Base-by-base conservation (phyloP, 2,329 filamentous ascomycete species). In the Bipolaris victoriae region DNA sequence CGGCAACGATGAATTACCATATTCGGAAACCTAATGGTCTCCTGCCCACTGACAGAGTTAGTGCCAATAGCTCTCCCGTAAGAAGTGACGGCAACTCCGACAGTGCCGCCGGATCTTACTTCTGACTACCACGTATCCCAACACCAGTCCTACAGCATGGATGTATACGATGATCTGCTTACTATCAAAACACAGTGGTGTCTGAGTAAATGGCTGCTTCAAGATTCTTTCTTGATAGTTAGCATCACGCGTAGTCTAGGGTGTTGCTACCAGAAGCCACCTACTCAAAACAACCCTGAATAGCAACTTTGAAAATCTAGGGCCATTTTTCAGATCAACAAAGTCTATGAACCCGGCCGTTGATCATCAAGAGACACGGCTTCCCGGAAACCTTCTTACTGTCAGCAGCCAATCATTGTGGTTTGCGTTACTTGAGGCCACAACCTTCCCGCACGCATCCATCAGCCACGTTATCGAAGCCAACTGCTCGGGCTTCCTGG, bases 381-480 rank as follows among this genome's bases (percentile, higher is more conserved):
- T 55, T 24, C 29, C 40, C n/a, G 24, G 36, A n/a, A 13, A 39
- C 15, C 16, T 10, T 35, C 33, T 33, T 11, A 3, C 5, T 31
- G 3, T 3, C 29, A 3, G 26, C 10, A 54, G 22, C 64, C 60
- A 66, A 65, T 65, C 4, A 39, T 2, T 7, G 16, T n/a, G 29
- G 24, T 61, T 62, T 18, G 22, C 62, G 55, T 67, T 67, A 67
- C 63, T 55, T 64, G 63, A 54, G 41, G 57, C 37, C 49, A 49
- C 54, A 20, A 46, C 33, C 40, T 53, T 45, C 22, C 47, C 20
- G n/a, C 18, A 15, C 29, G 22, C 20, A 39, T 49, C 44, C 29
- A 36, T 47, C 31, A 24, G 36, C 44, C 51, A 58, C 52, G 44
- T 44, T 22, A 24, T 43, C 29, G 40, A 44, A 35, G 13, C 40